phyloP scores from a whole-genome alignment of 2,329 filamentous ascomycete genomes.

The Scedosporium boydii region DNA sequence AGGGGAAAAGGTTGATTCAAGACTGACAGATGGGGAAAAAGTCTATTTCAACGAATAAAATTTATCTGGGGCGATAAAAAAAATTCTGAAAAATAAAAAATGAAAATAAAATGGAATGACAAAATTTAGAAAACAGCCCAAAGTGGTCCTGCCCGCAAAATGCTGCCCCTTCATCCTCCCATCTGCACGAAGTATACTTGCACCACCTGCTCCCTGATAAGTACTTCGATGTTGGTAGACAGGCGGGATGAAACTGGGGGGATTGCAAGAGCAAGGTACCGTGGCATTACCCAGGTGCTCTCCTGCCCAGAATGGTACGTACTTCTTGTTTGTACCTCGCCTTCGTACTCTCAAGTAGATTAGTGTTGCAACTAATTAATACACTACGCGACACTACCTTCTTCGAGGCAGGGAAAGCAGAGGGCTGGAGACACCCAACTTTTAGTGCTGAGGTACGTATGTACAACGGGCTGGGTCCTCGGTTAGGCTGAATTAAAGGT shows the following conservation, averaged over 20 bases:
- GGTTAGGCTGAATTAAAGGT: too few species aligned
- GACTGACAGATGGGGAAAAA: too few species aligned
- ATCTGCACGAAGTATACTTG: too few species aligned
- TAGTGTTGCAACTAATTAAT: neutral
- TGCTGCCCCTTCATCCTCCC: too few species aligned
- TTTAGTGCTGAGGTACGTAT: too few species aligned
- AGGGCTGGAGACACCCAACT: too few species aligned
- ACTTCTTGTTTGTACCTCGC: neutral
- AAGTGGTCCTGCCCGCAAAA: neutral
- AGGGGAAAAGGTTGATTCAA: too few species aligned
- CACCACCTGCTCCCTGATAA: too few species aligned
- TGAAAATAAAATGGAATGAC: neutral
- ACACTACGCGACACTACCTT: too few species aligned
- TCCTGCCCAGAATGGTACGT: neutral
- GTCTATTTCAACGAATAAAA: neutral
- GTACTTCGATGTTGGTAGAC: neutral
- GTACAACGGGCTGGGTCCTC: too few species aligned
- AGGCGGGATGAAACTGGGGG: neutral
- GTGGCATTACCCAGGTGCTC: neutral
- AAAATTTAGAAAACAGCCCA: neutral
- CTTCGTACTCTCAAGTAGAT: neutral
- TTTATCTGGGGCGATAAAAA: neutral
- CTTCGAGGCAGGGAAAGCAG: too few species aligned
- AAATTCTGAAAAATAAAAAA: neutral
- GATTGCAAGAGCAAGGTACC: neutral